phyloP scores from a whole-genome alignment of 1,139 yeast species.

The Taphrina betulina region DNA sequence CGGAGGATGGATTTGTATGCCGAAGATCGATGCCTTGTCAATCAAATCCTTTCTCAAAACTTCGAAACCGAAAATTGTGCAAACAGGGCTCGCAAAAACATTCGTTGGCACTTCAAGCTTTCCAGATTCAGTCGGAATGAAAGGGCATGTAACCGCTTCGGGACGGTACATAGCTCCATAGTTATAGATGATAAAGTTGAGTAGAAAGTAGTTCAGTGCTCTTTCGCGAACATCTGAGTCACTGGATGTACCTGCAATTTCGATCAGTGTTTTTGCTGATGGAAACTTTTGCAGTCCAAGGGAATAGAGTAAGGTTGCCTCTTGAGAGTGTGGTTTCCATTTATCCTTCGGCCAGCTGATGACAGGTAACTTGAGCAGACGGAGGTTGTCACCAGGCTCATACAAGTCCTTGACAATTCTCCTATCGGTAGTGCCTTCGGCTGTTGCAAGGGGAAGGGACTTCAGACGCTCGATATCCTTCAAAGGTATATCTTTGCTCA shows the following conservation, averaged over 20 bases:
- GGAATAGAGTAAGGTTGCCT: constrained; percentile 42
- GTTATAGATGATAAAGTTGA: constrained; percentile 40
- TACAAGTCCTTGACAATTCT: constrained; percentile 43
- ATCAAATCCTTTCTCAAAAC: constrained; percentile 41
- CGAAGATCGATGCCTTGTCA: constrained; percentile 43
- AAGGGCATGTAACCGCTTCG: constrained; percentile 24
- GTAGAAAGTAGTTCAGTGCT: constrained; percentile 43
- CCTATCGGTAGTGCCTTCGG: constrained; percentile 41
- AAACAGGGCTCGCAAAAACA: constrained; percentile 34
- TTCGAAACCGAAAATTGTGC: constrained; percentile 43
- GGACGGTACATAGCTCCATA: constrained; percentile 38
- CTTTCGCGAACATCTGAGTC: constrained; percentile 37
- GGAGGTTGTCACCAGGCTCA: constrained; percentile 43
- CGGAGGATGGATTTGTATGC: constrained; percentile 43
- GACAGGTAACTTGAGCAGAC: constrained; percentile 42
- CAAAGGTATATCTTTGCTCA: constrained; percentile 27
- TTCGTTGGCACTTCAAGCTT: constrained; percentile 20
- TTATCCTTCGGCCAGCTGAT: constrained; percentile 41
- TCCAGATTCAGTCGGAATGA: constrained; percentile 36
- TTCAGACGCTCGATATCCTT: constrained; percentile 29
- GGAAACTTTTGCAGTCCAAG: constrained; percentile 45
- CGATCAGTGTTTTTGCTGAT: constrained; percentile 35
- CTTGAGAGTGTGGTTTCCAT: constrained; percentile 43
- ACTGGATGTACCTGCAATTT: constrained; percentile 39
- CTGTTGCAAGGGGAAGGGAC: constrained; percentile 36